A percentile compares a stretch with the other conserved stretches of the same genome.
These are phyloP conservation scores for Kurtzmaniella quercitrusa DNA, from an alignment of 1,139 yeast genomes.

Conservation along the genomic window DNA sequence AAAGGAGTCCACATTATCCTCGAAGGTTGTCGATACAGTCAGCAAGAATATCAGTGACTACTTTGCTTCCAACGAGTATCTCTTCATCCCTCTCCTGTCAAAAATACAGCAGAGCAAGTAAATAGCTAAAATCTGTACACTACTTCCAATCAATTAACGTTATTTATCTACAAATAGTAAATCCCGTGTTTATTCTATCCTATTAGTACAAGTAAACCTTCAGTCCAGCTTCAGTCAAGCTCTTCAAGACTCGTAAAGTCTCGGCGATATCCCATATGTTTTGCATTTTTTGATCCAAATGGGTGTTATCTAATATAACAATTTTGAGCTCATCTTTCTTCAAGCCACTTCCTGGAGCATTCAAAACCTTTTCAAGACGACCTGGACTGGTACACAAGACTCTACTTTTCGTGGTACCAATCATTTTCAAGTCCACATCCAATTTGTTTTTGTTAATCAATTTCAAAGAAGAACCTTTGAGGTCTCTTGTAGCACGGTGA, in stretches of 20 bases:
- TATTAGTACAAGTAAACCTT: constrained; percentile 43
- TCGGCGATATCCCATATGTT: constrained; percentile 60
- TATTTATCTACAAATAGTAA: background rate
- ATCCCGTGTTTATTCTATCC: background rate
- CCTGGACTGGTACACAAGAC: constrained; percentile 66
- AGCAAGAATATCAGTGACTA: constrained; percentile 24
- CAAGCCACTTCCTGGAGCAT: constrained; percentile 29
- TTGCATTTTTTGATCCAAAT: constrained; percentile 59
- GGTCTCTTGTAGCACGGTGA: constrained; percentile 53
- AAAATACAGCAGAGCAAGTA: no score
- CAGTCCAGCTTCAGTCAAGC: constrained; percentile 39
- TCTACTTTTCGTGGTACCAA: constrained; percentile 47
- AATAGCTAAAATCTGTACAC: background rate
- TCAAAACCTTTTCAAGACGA: constrained; percentile 50
- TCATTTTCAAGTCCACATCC: constrained; percentile 51
- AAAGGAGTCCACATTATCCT: constrained; percentile 12
- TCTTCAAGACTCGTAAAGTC: constrained; percentile 38
- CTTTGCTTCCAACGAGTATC: constrained; percentile 27
- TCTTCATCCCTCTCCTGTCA: constrained; percentile 34
- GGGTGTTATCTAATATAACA: constrained; percentile 60
- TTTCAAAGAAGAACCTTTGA: constrained; percentile 58
- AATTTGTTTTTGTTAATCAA: constrained; percentile 65
- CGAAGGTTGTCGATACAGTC: constrained; percentile 14
- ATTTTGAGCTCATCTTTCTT: constrained; percentile 48
- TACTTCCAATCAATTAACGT: background rate